Evolutionary conservation across 176 grass and related monocot species (phyloP).

Genomic region (Musa schizocarpa): DNA sequence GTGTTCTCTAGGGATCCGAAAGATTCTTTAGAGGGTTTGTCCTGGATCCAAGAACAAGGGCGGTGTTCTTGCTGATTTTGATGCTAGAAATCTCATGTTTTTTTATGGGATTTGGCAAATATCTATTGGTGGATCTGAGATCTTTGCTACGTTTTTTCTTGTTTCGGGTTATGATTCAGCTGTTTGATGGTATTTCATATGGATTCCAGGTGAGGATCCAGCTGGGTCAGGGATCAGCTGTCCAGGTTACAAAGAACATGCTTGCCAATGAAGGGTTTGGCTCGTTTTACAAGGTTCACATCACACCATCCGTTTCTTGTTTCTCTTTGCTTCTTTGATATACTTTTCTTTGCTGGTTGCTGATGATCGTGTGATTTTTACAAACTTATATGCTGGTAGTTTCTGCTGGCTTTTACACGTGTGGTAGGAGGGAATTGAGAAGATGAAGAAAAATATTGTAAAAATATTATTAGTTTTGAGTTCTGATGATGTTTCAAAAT

Average conservation of each 20-base stretch:
- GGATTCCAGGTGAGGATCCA: slow-evolving; percentile 75
- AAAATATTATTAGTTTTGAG: too few relatives aligned
- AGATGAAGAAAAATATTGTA: too few relatives aligned
- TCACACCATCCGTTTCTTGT: too few relatives aligned
- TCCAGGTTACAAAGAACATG: slow-evolving; percentile 67
- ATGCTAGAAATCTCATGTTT: neutral
- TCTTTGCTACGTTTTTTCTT: neutral
- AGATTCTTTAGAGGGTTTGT: neutral
- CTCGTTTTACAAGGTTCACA: slow-evolving; percentile 71
- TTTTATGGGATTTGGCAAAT: neutral
- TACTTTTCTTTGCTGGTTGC: neutral
- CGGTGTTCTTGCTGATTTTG: neutral
- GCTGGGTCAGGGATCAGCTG: slow-evolving; percentile 79
- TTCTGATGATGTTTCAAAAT: too few relatives aligned
- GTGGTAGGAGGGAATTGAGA: too few relatives aligned
- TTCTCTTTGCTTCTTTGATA: neutral
- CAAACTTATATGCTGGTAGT: too few relatives aligned
- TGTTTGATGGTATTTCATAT: too few relatives aligned
- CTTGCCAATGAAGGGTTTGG: slow-evolving; percentile 63
- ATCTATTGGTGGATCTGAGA: slow-evolving; percentile 2
- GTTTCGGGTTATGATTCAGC: neutral
- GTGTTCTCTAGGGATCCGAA: neutral
- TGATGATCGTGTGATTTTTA: neutral
- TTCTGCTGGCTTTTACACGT: too few relatives aligned
- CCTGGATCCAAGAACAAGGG: neutral